A percentile compares a stretch with the other conserved stretches of the same genome.
Conservation (phyloP, 1,284 basidiomycete species). For the Pascua sp. region DNA sequence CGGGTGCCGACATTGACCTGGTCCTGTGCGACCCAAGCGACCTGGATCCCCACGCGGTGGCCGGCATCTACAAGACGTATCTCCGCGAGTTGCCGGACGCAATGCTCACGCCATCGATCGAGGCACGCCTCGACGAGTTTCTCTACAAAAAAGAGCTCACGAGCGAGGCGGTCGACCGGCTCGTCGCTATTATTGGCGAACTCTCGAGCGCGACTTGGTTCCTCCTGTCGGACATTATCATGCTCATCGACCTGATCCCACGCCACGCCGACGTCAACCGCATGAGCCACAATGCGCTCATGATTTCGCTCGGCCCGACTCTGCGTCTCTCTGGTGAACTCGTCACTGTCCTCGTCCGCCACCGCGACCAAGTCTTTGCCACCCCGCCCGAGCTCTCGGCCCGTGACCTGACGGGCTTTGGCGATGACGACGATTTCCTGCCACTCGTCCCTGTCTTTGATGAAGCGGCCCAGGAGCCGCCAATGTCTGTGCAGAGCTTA, state of each 20-base stretch:
- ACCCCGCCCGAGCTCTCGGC: conserved; percentile 30
- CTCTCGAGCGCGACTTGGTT: conserved; percentile 48
- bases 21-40: conserved; percentile 69
- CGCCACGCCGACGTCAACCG: conserved; percentile 34
- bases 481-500: too few relatives aligned
- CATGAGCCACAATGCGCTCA: conserved; percentile 45
- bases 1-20: conserved; percentile 81
- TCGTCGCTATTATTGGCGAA: conserved; percentile 27
- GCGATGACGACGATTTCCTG: conserved; percentile 17
- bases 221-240: conserved; percentile 46
- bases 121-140: conserved; percentile 65
- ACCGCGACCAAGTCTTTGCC: conserved; percentile 31
- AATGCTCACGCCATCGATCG: conserved; percentile 66
- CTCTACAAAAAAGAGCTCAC: conserved; percentile 4
- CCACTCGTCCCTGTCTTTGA: too few relatives aligned
- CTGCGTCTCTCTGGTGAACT: conserved; percentile 38
- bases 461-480: too few relatives aligned
- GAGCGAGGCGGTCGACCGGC: conserved; percentile 18
- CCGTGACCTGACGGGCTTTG: conserved; percentile 37
- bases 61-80: conserved; percentile 61
- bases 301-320: conserved; percentile 44
- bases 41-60: conserved; percentile 85
- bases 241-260: conserved; percentile 42
- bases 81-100: conserved; percentile 65
- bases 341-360: conserved; percentile 33